These are phyloP conservation scores for Fusarium papillatum DNA, from an alignment of 2,329 filamentous ascomycete genomes.

Conservation along the genomic window DNA sequence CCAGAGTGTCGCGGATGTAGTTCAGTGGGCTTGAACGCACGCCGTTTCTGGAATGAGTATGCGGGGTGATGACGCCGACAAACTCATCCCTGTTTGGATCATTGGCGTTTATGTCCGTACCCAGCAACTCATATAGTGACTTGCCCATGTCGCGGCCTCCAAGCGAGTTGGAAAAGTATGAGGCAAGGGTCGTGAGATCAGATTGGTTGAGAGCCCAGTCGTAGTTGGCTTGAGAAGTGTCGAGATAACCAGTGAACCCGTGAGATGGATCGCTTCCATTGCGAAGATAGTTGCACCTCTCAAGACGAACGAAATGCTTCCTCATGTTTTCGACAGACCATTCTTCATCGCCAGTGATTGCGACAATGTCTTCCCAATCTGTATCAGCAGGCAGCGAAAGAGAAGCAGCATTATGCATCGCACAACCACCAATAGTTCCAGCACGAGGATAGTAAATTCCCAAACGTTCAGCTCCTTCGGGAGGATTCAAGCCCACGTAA, in stretches of 20 bases:
- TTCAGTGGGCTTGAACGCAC: background rate
- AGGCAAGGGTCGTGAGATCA: background rate
- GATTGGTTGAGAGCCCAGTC: background rate
- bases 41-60: background rate
- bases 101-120: background rate
- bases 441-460: background rate
- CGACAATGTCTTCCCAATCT: background rate
- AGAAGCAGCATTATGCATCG: background rate
- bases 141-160: background rate
- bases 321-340: conserved; percentile 58
- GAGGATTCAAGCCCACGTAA: background rate
- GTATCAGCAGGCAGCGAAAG: background rate
- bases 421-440: background rate
- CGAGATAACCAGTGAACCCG: background rate
- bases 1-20: background rate
- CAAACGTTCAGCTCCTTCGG: background rate
- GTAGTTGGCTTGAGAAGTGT: background rate
- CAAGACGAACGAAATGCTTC: conserved; percentile 52
- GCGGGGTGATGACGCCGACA: background rate
- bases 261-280: background rate
- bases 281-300: background rate
- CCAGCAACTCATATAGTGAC: background rate
- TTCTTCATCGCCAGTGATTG: background rate
- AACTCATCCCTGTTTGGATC: background rate
- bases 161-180: background rate